Evolutionary conservation across 2,329 filamentous ascomycete genomes (phyloP).

Genomic region (Paraconiothyrium sp.): DNA sequence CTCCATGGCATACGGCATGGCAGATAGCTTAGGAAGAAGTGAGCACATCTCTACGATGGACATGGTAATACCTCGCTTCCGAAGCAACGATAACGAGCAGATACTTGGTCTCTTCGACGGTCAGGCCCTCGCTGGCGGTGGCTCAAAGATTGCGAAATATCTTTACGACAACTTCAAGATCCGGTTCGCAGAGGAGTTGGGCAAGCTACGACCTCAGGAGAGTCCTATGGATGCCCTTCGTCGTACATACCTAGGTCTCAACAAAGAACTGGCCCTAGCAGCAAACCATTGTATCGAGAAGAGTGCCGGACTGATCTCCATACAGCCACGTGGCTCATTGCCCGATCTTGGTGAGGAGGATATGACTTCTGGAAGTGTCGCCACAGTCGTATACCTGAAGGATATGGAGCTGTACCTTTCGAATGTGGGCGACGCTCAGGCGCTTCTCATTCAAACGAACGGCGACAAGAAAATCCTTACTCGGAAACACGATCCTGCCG

Average conservation of each 20-base stretch:
- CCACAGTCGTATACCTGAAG: conserved; percentile 89
- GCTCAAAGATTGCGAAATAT: conserved; percentile 95
- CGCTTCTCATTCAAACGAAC: conserved; percentile 92
- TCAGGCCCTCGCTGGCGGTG: conserved; percentile 85
- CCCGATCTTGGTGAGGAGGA: conserved; percentile 89
- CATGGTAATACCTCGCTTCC: conserved; percentile 91
- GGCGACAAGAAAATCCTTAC: conserved; percentile 85
- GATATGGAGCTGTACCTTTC: conserved; percentile 92
- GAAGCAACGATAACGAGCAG: conserved; percentile 88
- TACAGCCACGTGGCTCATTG: conserved; percentile 73
- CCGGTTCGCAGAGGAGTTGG: conserved; percentile 84
- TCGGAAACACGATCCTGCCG: conserved; percentile 91
- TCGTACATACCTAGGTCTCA: conserved; percentile 85
- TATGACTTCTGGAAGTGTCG: conserved; percentile 87
- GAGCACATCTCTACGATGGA: conserved; percentile 97
- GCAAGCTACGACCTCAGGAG: conserved; percentile 72
- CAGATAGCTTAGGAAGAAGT: conserved; percentile 89
- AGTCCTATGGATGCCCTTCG: conserved; percentile 84
- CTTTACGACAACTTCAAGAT: conserved; percentile 94
- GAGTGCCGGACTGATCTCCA: conserved; percentile 48
- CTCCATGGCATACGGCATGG: conserved; percentile 94
- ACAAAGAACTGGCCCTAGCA: conserved; percentile 90
- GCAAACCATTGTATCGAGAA: conserved; percentile 84
- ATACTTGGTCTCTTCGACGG: conserved; percentile 96
- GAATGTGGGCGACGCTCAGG: conserved; percentile 94